Evolutionary conservation across 495 filamentous ascomycete species (phyloP).

Genomic region (Immersiella caudata): DNA sequence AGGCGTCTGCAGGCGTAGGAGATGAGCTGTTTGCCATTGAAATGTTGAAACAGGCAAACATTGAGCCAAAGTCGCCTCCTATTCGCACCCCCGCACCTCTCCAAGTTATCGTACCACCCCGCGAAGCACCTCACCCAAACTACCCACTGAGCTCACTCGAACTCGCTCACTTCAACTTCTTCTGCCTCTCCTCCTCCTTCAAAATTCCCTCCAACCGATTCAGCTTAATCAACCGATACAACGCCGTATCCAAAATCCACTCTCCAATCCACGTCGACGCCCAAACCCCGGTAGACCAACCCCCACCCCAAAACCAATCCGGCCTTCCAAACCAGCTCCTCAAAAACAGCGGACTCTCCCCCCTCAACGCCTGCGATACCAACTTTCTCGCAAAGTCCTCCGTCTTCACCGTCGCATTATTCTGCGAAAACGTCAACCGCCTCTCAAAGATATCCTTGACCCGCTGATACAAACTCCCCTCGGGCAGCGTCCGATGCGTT

Average conservation of each 20-base stretch:
- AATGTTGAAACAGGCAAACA: neutral
- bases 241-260: conserved; percentile 43
- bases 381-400: conserved; percentile 42
- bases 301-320: conserved; percentile 54
- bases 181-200: conserved; percentile 34
- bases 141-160: neutral
- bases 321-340: conserved; percentile 47
- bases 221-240: conserved; percentile 45
- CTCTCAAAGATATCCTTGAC: conserved; percentile 46
- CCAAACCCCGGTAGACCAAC: conserved; percentile 40
- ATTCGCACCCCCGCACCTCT: neutral
- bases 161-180: conserved; percentile 30
- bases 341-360: conserved; percentile 39
- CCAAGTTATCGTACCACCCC: neutral
- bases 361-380: conserved; percentile 40
- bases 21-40: neutral
- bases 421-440: conserved; percentile 50
- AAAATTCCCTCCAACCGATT: conserved; percentile 43
- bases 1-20: neutral
- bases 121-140: neutral
- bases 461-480: conserved; percentile 45
- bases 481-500: conserved; percentile 42
- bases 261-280: conserved; percentile 39
- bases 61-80: neutral
- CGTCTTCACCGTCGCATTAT: conserved; percentile 44